Evolutionary conservation across 352 stramenopile species (phyloP), one percentile per base, ranked within the genome.

Genomic region (Globisporangium recalcitrans): DNA sequence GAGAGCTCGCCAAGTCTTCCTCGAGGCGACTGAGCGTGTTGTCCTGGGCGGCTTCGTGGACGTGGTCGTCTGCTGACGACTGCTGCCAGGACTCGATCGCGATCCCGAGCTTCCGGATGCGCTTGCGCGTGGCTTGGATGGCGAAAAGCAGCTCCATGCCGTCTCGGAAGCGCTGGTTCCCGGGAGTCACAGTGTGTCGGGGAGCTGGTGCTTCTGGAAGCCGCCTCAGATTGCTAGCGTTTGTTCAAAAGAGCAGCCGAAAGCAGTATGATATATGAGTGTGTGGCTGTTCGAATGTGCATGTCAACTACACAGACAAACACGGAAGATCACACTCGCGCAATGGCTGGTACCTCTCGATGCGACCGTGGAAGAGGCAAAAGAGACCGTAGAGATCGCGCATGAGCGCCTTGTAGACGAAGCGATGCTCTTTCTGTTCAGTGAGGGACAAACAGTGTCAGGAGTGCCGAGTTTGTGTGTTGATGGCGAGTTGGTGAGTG

Each of bases 371-470:
- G 44, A 90, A 84, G 19, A 88, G 60, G 8, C 78, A 63, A 38
- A 90, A 84, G 32, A 76, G 70, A 42, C 66, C 67, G 67, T 90
- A 82, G 34, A 87, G 47, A 3, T 78, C 62, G n/a, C 63, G 62
- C 13, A 88, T 48, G 31, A 87, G 51, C 9, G 65, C 68, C 36
- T 77, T 55, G 22, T 80, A 78, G 3, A 69, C 72, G 19, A 54
- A 26, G 8, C 64, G 70, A 31, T 81, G 62, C 16, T 87, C 70
- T 55, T 57, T 75, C 68, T 83, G 52, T n/a, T 27, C 42, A n/a
- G 44, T 24, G 8, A 10, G 2, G 36, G 22, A 11, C 2, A 53
- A 24, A n/a, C n/a, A 55, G 34, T 19, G 5, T 46, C 16, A 46
- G 38, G n/a, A n/a, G n/a, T n/a, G n/a, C n/a, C n/a, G n/a, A n/a